Evolutionary conservation across 2,329 filamentous ascomycete genomes (phyloP).

Genomic region (Diaporthe citri): DNA sequence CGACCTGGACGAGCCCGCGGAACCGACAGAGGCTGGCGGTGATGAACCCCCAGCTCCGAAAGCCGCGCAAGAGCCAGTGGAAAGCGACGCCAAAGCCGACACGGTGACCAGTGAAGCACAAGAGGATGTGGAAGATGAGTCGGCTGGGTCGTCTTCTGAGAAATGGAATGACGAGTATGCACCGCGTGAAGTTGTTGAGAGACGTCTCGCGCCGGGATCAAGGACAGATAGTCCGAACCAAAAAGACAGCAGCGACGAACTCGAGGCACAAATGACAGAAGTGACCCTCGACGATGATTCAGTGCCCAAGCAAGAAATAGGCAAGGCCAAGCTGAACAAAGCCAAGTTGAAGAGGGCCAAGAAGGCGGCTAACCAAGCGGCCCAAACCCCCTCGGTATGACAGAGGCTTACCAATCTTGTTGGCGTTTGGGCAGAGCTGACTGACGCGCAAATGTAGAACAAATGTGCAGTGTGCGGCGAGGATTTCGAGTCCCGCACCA

Average conservation of each 20-base stretch:
- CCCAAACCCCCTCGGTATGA: slow-evolving; percentile 44
- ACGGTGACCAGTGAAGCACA: background rate
- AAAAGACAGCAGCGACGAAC: slow-evolving; percentile 32
- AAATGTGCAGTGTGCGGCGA: slow-evolving; percentile 60
- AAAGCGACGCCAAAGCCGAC: background rate
- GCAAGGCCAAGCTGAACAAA: slow-evolving; percentile 66
- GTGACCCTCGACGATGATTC: slow-evolving; percentile 46
- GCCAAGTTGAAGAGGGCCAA: slow-evolving; percentile 64
- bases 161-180: slow-evolving; percentile 59
- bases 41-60: background rate
- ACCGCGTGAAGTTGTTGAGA: slow-evolving; percentile 57
- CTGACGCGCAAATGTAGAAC: slow-evolving; percentile 48
- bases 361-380: slow-evolving; percentile 57
- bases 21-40: background rate
- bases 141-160: slow-evolving; percentile 36
- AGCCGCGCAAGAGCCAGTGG: background rate
- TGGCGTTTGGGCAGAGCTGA: slow-evolving; percentile 11
- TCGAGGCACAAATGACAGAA: slow-evolving; percentile 42
- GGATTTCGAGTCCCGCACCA: slow-evolving; percentile 72
- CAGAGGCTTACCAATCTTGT: background rate
- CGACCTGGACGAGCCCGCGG: slow-evolving; percentile 52
- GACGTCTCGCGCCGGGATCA: slow-evolving; percentile 28
- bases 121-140: slow-evolving; percentile 26
- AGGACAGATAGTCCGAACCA: slow-evolving; percentile 1
- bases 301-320: slow-evolving; percentile 55